phyloP scores from a whole-genome alignment of 73 alveolate genomes.

The Strombidium stylifer region DNA sequence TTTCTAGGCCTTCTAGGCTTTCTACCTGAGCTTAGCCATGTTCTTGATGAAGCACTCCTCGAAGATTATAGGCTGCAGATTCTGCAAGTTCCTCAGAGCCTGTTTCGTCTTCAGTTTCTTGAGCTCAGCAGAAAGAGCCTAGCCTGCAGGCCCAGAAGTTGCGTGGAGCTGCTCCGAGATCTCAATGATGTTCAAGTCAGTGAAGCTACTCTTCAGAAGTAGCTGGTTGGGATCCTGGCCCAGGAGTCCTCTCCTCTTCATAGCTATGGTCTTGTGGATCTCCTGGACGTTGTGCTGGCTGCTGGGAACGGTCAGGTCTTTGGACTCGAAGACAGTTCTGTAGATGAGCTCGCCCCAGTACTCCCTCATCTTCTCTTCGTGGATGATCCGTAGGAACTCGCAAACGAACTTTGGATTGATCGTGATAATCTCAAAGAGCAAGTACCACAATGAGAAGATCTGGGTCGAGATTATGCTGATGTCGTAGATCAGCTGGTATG shows the following conservation, averaged over 20 bases:
- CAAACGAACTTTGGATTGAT: slow-evolving; percentile 49
- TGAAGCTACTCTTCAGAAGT: slow-evolving; percentile 35
- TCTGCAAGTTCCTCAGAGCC: no score
- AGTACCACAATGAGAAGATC: slow-evolving; percentile 59
- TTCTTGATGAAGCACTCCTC: slow-evolving; percentile 65
- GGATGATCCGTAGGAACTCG: slow-evolving; percentile 27
- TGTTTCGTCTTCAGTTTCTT: no score
- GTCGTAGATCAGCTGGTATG: slow-evolving; percentile 36
- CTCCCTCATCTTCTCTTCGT: slow-evolving; percentile 58
- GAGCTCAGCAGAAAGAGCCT: no score
- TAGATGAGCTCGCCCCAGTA: slow-evolving; percentile 44
- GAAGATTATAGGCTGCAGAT: slow-evolving; percentile 71
- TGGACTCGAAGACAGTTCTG: slow-evolving; percentile 63
- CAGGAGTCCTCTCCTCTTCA: slow-evolving; percentile 54
- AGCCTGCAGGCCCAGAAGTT: no score
- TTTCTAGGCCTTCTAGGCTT: slow-evolving; percentile 24
- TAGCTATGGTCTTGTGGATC: slow-evolving; percentile 56
- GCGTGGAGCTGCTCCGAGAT: no score
- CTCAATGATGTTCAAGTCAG: slow-evolving; percentile 2
- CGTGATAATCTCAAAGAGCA: slow-evolving; percentile 30
- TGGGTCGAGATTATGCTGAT: slow-evolving; percentile 40
- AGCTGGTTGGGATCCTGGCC: slow-evolving; percentile 43
- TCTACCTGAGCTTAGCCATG: slow-evolving; percentile 26
- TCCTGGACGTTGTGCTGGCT: slow-evolving; percentile 81
- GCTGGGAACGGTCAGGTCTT: slow-evolving; percentile 66